phyloP scores from a whole-genome alignment of 805 yeast species.

The Ascoidea asiatica region DNA sequence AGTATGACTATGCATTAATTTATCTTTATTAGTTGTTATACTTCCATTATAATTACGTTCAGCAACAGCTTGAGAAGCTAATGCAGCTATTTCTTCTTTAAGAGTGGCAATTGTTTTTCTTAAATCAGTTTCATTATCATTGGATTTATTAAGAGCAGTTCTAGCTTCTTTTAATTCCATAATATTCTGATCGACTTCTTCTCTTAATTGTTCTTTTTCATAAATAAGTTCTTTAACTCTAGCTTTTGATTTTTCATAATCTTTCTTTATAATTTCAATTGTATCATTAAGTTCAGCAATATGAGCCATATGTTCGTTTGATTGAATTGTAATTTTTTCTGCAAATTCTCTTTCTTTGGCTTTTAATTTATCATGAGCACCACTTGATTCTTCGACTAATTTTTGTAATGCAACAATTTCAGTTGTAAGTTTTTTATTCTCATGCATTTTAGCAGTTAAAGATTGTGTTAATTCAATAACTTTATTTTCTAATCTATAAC shows the following conservation, averaged over 20 bases:
- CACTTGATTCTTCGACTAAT: slow-evolving; percentile 39
- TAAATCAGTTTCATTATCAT: slow-evolving; percentile 52
- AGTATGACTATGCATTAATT: slow-evolving; percentile 1
- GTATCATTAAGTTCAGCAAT: slow-evolving; percentile 40
- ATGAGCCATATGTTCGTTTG: slow-evolving; percentile 33
- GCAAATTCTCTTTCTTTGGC: slow-evolving; percentile 40
- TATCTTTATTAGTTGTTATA: slow-evolving; percentile 7
- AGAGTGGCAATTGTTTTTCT: slow-evolving; percentile 39
- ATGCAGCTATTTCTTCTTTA: slow-evolving; percentile 33
- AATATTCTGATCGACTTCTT: slow-evolving; percentile 47
- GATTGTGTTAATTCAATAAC: slow-evolving; percentile 92
- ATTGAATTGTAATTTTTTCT: slow-evolving; percentile 29
- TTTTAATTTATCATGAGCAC: slow-evolving; percentile 39
- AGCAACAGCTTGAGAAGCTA: slow-evolving; percentile 12
- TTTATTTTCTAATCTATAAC: slow-evolving; percentile 89
- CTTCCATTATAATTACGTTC: slow-evolving; percentile 3
- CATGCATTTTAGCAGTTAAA: slow-evolving; percentile 65
- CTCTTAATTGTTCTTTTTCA: slow-evolving; percentile 48
- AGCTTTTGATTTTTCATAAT: slow-evolving; percentile 41
- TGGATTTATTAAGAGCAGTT: slow-evolving; percentile 41
- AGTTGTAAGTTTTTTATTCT: slow-evolving; percentile 56
- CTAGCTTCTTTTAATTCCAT: slow-evolving; percentile 50
- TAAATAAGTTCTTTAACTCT: slow-evolving; percentile 47
- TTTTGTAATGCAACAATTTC: slow-evolving; percentile 41
- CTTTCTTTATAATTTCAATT: slow-evolving; percentile 36